phyloP scores from a whole-genome alignment of 331 rosid species.

The Prunus yedoensis region DNA sequence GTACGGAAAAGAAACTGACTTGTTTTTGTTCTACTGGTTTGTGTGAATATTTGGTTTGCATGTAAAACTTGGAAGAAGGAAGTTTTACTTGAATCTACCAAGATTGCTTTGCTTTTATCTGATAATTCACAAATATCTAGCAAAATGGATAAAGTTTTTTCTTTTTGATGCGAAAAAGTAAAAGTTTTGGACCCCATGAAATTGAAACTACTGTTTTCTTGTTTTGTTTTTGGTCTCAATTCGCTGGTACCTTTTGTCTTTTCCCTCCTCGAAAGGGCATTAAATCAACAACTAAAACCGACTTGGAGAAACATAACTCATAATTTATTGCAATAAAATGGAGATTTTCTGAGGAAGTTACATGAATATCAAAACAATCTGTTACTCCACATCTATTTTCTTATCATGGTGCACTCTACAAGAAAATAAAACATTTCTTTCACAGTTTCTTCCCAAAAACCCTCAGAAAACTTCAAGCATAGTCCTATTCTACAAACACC shows the following conservation, averaged over 20 bases:
- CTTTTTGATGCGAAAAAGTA: too few relatives aligned
- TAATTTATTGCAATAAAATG: background rate
- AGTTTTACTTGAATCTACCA: too few relatives aligned
- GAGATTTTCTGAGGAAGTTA: background rate
- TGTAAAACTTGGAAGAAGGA: too few relatives aligned
- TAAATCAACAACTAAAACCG: background rate
- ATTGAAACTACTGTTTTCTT: too few relatives aligned
- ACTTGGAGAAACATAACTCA: background rate
- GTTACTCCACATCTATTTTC: background rate
- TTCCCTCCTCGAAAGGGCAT: background rate
- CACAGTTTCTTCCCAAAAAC: conserved; percentile 18
- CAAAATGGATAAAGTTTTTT: too few relatives aligned
- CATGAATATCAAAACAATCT: conserved; percentile 18
- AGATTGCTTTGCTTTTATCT: too few relatives aligned
- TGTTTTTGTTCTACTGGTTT: background rate
- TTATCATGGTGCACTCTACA: conserved; percentile 24
- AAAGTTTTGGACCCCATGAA: too few relatives aligned
- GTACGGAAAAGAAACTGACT: background rate
- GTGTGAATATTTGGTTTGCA: too few relatives aligned
- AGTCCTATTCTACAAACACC: conserved; percentile 42
- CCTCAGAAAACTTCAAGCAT: conserved; percentile 40
- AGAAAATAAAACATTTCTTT: conserved; percentile 13
- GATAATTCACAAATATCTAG: too few relatives aligned
- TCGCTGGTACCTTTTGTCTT: too few relatives aligned
- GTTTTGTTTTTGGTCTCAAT: too few relatives aligned